Evolutionary conservation across 1,284 basidiomycete species (phyloP).

Genomic region (Ceratorhiza oryzae-sativae): DNA sequence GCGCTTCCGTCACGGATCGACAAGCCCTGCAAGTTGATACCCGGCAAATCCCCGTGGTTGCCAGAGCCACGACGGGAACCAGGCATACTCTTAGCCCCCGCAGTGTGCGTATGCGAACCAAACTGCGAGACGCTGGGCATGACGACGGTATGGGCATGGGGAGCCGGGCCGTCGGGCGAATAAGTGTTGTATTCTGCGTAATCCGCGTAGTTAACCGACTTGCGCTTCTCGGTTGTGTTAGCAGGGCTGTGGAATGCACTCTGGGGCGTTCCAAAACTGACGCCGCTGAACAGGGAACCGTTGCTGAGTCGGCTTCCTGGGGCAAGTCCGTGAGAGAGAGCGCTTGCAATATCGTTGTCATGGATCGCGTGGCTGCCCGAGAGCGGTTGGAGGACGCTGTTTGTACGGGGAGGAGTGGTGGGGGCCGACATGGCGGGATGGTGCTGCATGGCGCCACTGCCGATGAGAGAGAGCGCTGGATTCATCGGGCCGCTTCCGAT

Average conservation of each 20-base stretch:
- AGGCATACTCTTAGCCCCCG: constrained; percentile 86
- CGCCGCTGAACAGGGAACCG: constrained; percentile 26
- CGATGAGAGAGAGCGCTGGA: constrained; percentile 35
- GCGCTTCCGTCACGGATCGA: constrained; percentile 22
- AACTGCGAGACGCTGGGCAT: constrained; percentile 35
- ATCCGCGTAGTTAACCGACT: constrained; percentile 81
- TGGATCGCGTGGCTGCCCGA: neutral
- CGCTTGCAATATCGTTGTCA: constrained; percentile 19
- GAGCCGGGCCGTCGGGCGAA: constrained; percentile 20
- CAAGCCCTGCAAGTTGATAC: constrained; percentile 37
- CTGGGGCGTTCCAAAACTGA: constrained; percentile 38
- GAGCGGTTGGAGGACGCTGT: constrained; percentile 21
- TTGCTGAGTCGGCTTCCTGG: constrained; percentile 34
- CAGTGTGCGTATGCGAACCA: constrained; percentile 56
- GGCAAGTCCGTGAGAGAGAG: constrained; percentile 28
- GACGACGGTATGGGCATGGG: constrained; percentile 23
- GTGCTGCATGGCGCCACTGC: constrained; percentile 53
- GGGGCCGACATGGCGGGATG: constrained; percentile 81
- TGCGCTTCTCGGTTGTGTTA: constrained; percentile 61
- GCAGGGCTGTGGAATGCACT: constrained; percentile 28
- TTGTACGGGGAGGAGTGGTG: constrained; percentile 75
- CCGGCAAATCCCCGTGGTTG: constrained; percentile 40
- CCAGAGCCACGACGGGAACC: constrained; percentile 71
- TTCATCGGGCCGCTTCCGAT: constrained; percentile 5
- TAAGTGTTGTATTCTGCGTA: constrained; percentile 32